Evolutionary conservation across 2,329 filamentous ascomycete genomes (phyloP).

Genomic region (Leptographium procerum): DNA sequence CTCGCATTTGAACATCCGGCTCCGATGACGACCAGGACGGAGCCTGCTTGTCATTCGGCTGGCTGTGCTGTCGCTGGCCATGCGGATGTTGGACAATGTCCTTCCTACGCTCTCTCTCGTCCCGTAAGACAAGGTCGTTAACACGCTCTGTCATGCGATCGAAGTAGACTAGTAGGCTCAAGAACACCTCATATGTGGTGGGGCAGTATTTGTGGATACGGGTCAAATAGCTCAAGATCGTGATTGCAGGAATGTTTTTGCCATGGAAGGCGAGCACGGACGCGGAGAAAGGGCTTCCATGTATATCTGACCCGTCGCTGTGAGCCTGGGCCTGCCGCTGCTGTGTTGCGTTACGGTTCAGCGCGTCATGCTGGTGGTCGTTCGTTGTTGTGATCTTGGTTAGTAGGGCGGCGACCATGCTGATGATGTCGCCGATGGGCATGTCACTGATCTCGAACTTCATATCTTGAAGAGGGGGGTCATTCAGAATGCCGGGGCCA

Average conservation of each 20-base stretch:
- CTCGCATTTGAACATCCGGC: constrained; percentile 1
- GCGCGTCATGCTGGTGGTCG: constrained; percentile 81
- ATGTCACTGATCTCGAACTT: constrained; percentile 94
- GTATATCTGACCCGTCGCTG: constrained; percentile 39
- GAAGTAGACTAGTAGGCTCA: constrained; percentile 93
- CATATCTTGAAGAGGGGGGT: constrained; percentile 41
- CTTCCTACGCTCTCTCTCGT: constrained; percentile 37
- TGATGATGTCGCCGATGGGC: constrained; percentile 94
- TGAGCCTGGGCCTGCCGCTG: constrained; percentile 37
- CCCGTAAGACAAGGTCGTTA: constrained; percentile 66
- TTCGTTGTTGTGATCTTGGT: constrained; percentile 98
- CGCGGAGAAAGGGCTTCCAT: constrained; percentile 48
- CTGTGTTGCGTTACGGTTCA: constrained; percentile 60
- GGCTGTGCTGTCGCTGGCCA: constrained; percentile 12
- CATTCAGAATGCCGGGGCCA: constrained; percentile 37
- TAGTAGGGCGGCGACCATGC: constrained; percentile 93
- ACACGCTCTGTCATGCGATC: constrained; percentile 97
- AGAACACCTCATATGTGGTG: constrained; percentile 94
- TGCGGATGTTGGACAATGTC: neutral
- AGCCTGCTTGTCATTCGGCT: neutral
- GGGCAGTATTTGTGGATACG: constrained; percentile 98
- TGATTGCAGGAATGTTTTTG: constrained; percentile 95
- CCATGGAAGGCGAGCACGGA: constrained; percentile 90
- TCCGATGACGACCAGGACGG: neutral
- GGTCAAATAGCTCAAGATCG: constrained; percentile 87